phyloP scores from a whole-genome alignment of 805 yeast species.

The Candida khao-thaluensis region DNA sequence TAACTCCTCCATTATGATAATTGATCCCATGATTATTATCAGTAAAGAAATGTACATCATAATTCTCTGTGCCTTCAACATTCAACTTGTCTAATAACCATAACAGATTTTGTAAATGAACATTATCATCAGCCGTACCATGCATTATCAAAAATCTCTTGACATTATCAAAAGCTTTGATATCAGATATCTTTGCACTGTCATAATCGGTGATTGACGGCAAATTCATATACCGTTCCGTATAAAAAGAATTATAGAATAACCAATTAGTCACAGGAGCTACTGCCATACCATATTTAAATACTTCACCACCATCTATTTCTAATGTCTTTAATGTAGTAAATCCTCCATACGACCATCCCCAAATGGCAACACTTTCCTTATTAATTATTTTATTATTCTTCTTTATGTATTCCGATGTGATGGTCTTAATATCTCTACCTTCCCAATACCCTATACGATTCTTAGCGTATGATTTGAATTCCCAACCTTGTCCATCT shows the following conservation, averaged over 20 bases:
- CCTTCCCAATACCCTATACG: constrained; percentile 77
- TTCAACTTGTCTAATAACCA: constrained; percentile 66
- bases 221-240: constrained; percentile 70
- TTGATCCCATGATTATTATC: constrained; percentile 75
- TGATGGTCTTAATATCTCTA: constrained; percentile 56
- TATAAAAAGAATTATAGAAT: constrained; percentile 73
- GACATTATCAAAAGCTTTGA: constrained; percentile 46
- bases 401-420: constrained; percentile 47
- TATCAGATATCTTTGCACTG: constrained; percentile 43
- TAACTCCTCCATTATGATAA: constrained; percentile 69
- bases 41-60: constrained; percentile 75
- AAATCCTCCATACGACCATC: constrained; percentile 88
- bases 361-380: constrained; percentile 69
- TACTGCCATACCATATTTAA: constrained; percentile 76
- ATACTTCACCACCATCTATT: constrained; percentile 56
- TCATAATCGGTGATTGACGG: constrained; percentile 52
- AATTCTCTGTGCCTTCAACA: constrained; percentile 74
- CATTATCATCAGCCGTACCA: constrained; percentile 85
- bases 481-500: constrained; percentile 74
- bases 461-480: constrained; percentile 53
- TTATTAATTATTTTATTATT: constrained; percentile 51
- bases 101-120: constrained; percentile 70
- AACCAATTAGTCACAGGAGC: constrained; percentile 86
- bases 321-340: constrained; percentile 73
- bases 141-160: constrained; percentile 68